A percentile compares a stretch with the other conserved stretches of the same genome.
These are phyloP conservation scores for Ophiognomonia clavigignenti-juglandacearum DNA, from an alignment of 2,329 filamentous ascomycete species.

Conservation along the genomic window DNA sequence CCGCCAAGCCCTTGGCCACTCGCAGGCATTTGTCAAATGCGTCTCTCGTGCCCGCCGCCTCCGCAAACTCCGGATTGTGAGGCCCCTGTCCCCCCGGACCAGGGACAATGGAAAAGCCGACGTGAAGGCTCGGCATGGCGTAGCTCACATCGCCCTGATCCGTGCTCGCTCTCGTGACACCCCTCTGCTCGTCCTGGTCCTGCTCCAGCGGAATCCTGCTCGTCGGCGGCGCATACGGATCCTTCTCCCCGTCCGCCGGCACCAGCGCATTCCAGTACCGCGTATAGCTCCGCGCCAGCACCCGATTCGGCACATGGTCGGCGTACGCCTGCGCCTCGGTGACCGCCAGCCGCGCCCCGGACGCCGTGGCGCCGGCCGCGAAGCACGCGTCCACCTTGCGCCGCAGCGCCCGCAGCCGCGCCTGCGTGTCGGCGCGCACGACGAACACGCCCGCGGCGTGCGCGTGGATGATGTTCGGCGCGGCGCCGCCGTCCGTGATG, in stretches of 20 bases:
- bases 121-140: conserved; percentile 49
- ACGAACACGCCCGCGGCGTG: conserved; percentile 39
- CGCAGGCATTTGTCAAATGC: conserved; percentile 41
- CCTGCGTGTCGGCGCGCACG: conserved; percentile 37
- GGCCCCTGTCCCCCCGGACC: conserved; percentile 39
- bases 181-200: conserved; percentile 35
- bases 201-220: conserved; percentile 22
- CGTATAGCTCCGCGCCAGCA: conserved; percentile 40
- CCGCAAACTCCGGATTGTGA: conserved; percentile 49
- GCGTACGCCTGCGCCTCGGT: conserved; percentile 40
- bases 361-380: conserved; percentile 31
- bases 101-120: conserved; percentile 45
- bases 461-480: conserved; percentile 53
- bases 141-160: conserved; percentile 58
- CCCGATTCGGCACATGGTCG: conserved; percentile 50
- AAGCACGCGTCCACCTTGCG: conserved; percentile 39
- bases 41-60: conserved; percentile 41
- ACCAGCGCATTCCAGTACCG: conserved; percentile 38
- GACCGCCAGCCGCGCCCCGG: conserved; percentile 43
- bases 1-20: conserved; percentile 43
- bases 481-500: conserved; percentile 47
- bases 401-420: conserved; percentile 33
- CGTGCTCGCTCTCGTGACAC: conserved; percentile 47
- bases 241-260: conserved; percentile 24
- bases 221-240: conserved; percentile 9